phyloP scores from a whole-genome alignment of 1,284 basidiomycete species.

The Ustilago bromivora region DNA sequence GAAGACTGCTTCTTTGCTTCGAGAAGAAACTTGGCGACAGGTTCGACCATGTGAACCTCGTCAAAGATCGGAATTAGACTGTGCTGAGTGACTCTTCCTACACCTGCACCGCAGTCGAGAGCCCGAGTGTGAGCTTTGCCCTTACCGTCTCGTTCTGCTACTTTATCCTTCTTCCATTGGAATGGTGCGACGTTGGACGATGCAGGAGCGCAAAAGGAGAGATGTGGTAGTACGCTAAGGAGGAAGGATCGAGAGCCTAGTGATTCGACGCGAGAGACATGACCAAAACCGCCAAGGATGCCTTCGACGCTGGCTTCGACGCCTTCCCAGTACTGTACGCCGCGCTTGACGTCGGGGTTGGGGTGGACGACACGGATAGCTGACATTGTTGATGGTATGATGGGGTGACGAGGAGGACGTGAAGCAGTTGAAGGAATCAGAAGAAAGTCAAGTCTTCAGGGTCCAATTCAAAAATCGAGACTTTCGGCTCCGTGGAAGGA shows the following conservation, averaged over 20 bases:
- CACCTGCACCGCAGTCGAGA: constrained; percentile 67
- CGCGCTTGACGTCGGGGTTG: constrained; percentile 63
- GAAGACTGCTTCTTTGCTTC: constrained; percentile 59
- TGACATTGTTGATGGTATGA: constrained; percentile 18
- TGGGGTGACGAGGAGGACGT: not conserved
- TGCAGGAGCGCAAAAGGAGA: constrained; percentile 59
- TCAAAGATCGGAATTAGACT: constrained; percentile 65
- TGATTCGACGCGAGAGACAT: constrained; percentile 67
- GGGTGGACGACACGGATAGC: constrained; percentile 57
- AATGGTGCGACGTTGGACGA: constrained; percentile 49
- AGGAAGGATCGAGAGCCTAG: constrained; percentile 67
- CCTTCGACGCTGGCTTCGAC: constrained; percentile 68
- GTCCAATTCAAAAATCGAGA: constrained; percentile 14
- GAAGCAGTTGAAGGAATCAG: not conserved
- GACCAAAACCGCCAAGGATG: constrained; percentile 65
- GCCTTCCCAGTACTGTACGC: constrained; percentile 67
- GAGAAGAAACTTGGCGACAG: constrained; percentile 64
- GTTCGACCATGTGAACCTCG: constrained; percentile 68
- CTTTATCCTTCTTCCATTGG: constrained; percentile 54
- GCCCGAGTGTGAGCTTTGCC: constrained; percentile 59
- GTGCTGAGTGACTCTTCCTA: constrained; percentile 66
- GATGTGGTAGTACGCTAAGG: constrained; percentile 57
- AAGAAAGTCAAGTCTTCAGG: constrained; percentile 12
- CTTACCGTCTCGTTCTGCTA: constrained; percentile 56
- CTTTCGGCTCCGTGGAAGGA: constrained; percentile 12